Base-by-base conservation (phyloP, 2,329 filamentous ascomycete species). In the Fusarium coicis region DNA sequence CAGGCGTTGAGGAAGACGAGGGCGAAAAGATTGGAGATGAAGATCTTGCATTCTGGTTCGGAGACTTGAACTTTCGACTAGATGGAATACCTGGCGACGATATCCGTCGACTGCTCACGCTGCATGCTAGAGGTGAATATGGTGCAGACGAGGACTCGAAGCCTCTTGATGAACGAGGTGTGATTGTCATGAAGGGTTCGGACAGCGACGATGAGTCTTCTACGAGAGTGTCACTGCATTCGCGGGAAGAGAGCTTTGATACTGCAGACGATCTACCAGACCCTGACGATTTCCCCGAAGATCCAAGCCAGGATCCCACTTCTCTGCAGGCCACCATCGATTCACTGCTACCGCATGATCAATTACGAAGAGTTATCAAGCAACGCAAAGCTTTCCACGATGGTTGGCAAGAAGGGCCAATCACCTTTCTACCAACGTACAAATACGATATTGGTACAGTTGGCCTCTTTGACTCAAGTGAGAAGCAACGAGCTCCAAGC, bases 391-490 rank as follows among this genome's bases (percentile, higher is more conserved):
- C 91, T 1, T 97, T 99, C 70, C 90, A 97, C 67, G 93, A 97
- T 70, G 96, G 95, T 2, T 99, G 96, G 95, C 88, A 89, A 56
- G 96, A 99, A 85, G 96, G 95, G 0, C 87, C 90, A 2, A 95
- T 99, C 63, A 90, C 90, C 2, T 99, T 99, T 78, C 81, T 98
- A 21, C 96, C 96, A 4, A 97, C 96, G 0, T 99, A 99, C 83
- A 99, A 99, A 81, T 99, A 99, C 76, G 97, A 99, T 78, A 87
- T 97, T 34, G 96, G 96, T n/a, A 97, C 93, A 36, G 90, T 97
- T 37, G 93, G 93, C 4, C 88, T 95, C 36, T 99, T 98, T 80
- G 97, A 99, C 83, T 94, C 95, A 1, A 97, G 95, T 74, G 96
- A 98, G 80, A 99, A 99, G 84, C 92, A 92, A 72, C 89, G 97